Evolutionary conservation across 169 alveolate genomes (phyloP), one percentile per base, ranked within the genome.

Genomic region (Plasmodium vinckei): DNA sequence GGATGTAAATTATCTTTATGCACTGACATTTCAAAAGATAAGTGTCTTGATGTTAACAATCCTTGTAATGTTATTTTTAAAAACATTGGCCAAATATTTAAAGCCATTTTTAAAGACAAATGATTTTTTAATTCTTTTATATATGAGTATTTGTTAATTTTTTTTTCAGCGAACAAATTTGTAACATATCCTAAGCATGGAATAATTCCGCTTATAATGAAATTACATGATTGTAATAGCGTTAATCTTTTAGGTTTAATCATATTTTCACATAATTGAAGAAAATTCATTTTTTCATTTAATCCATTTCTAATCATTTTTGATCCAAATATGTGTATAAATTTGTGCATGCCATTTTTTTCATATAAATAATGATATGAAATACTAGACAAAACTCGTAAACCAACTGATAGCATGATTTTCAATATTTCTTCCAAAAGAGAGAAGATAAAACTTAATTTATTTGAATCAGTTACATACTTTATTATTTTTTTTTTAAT

Each of bases 21-120:
- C 9, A 86, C 73, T 5, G 91, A 86, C 91, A 86, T 86, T 70
- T 86, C 91, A 63, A 27, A 86, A 10, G 91, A 69, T 27, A 86
- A 63, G 21, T 86, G 86, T 71, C 91, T 86, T 12, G 91, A 68
- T 0, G 91, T 86, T 54, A 86, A 60, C 21, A 86, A 17, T 9
- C 87, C 75, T 64, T 86, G 91, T 44, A 86, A 60, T 9, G 91
- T 86, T 23, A 86, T 86, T 54, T 86, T 86, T 46, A 86, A 53
- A 86, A 86, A 86, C 87, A 86, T 86, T 10, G 91, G 91, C 91
- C 91, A 86, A 39, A 86, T 86, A 17, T 86, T 86, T 72, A 86
- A 72, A 39, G 91, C 86, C 91, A 86, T 86, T 86, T 86, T 86
- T 69, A 86, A 86, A 49, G 91, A 86, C 13, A 86, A 63, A 70